A percentile compares a stretch with the other conserved stretches of the same genome.
Conservation (phyloP, 1,284 basidiomycete species). For the Apiotrichum akiyoshidainum region DNA sequence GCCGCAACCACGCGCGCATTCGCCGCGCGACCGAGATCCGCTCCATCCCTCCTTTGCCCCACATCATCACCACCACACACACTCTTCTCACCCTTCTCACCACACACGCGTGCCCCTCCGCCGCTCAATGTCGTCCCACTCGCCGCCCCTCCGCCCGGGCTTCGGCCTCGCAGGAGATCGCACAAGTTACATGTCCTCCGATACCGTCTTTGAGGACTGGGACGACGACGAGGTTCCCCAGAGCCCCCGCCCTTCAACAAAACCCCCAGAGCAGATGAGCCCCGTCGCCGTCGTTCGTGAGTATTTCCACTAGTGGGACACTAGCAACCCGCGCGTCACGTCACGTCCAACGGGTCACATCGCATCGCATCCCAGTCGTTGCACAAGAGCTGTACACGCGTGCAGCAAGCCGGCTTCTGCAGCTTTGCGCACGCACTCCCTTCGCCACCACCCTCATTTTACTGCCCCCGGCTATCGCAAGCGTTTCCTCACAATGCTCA, state of each 20-base stretch:
- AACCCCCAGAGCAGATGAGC: conserved; percentile 42
- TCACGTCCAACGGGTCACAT: too few species aligned
- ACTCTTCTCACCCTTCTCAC: not conserved
- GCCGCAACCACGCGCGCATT: not conserved
- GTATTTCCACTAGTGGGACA: conserved; percentile 9
- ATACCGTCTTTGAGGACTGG: not conserved
- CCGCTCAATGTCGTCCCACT: not conserved
- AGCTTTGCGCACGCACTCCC: too few species aligned
- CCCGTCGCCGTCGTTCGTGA: conserved; percentile 43
- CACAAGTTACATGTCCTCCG: conserved; percentile 8
- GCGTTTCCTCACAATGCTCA: not conserved
- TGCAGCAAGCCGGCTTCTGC: too few species aligned
- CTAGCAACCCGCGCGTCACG: too few species aligned
- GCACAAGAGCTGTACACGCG: too few species aligned
- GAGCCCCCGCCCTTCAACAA: not conserved
- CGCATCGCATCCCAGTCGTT: too few species aligned
- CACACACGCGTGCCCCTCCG: not conserved
- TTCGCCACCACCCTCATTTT: too few species aligned
- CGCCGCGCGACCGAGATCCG: not conserved
- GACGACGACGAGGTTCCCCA: conserved; percentile 2
- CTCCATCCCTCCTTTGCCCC: not conserved
- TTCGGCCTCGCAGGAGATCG: conserved; percentile 1
- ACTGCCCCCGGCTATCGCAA: too few species aligned
- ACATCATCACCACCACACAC: not conserved
- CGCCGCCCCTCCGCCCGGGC: not conserved